Evolutionary conservation across 495 filamentous ascomycete species (phyloP).

Genomic region (Letharia columbiana): DNA sequence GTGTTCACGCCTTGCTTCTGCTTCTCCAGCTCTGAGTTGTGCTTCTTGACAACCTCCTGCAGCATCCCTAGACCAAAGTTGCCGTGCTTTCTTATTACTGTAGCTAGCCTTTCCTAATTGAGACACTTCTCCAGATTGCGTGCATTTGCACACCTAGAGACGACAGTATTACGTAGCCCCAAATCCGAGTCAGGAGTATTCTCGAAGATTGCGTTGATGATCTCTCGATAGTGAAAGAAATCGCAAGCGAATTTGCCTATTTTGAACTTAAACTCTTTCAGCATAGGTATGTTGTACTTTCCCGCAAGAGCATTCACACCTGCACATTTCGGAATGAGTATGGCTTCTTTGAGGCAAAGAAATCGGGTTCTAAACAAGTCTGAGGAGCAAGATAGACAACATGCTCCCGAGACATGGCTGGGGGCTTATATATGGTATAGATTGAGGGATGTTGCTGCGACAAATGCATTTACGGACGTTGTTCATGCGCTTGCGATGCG

Average conservation of each 20-base stretch:
- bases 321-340: too few relatives aligned
- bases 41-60: not conserved
- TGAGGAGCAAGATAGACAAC: too few relatives aligned
- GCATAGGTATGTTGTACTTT: constrained; percentile 1
- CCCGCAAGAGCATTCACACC: constrained; percentile 3
- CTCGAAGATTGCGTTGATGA: not conserved
- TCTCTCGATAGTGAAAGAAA: not conserved
- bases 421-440: too few relatives aligned
- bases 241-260: not conserved
- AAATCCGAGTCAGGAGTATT: not conserved
- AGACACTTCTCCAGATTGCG: not conserved
- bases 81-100: not conserved
- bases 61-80: not conserved
- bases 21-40: not conserved
- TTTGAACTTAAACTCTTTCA: constrained; percentile 4
- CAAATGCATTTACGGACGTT: not conserved
- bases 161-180: not conserved
- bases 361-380: too few relatives aligned
- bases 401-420: too few relatives aligned
- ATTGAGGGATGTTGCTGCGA: too few relatives aligned
- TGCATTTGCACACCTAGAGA: not conserved
- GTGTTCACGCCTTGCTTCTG: too few relatives aligned
- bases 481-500: not conserved
- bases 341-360: too few relatives aligned
- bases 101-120: not conserved